Base-by-base conservation (phyloP, 192 early-diverging fungal genomes). In the Mortierella hygrophila region DNA sequence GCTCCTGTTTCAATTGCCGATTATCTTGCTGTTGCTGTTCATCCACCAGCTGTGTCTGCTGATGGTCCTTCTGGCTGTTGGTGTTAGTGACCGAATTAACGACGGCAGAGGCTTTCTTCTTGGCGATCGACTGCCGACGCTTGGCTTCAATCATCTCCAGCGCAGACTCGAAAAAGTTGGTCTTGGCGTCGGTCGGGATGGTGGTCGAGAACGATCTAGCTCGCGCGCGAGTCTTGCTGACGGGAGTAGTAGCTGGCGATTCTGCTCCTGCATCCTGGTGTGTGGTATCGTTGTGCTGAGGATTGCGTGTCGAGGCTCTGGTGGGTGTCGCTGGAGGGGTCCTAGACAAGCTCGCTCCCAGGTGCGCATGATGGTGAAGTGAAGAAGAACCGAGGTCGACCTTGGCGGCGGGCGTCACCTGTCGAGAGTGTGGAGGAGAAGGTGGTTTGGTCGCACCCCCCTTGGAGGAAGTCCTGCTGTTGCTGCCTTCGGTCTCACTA, bases 271-370 rank as follows among this genome's bases (percentile, higher is more conserved):
- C 8, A 20, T 37, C 38, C 6, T 44, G 26, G 5, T 77, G 65
- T 18, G 40, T 4, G 38, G n/a, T 0, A 29, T 72, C 32, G 41
- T 20, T 37, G 35, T 16, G 72, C 41, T 68, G 60, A 32, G 60
- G 46, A 57, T 29, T 42, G 26, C 46, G n/a, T 0, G 37, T 4
- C 8, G 47, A 52, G 11, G 70, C 37, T 35, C 70, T 42, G 49
- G 77, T 79, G 5, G 80, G 80, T 49, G 80, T 81, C 2, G 80
- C 44, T 42, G 80, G 80, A n/a, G 80, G 80, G 4, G 80, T 81
- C 38, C 80, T 75, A 4, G 80, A 75, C 5, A 37, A 41, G 20
- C 68, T 47, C 23, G 80, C 60, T 75, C 26, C 73, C 8, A 13
- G 65, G 16, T 73, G 29, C n/a, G 35, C 49, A 65, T 65, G 20